Conservation (phyloP, 306 rosid species). For the Fagus sylvatica region DNA sequence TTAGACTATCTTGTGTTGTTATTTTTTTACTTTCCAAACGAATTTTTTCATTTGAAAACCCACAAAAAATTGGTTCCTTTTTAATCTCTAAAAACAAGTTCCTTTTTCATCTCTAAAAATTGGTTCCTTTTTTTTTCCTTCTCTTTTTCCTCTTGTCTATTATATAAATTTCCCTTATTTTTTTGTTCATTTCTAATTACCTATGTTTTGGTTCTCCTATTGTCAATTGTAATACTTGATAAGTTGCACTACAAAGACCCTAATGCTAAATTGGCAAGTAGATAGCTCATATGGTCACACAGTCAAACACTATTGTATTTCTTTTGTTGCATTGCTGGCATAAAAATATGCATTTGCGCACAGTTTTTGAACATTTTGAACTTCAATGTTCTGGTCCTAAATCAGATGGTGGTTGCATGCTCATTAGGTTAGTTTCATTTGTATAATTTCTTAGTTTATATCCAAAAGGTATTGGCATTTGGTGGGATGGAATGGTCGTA, state of each 20-base stretch:
- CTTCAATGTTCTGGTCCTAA: no score
- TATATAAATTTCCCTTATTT: background rate
- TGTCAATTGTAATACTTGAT: background rate
- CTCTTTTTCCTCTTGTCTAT: background rate
- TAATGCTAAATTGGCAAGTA: background rate
- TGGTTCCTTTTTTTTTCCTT: background rate
- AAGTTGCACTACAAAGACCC: background rate
- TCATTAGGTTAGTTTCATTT: no score
- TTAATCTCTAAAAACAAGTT: no score
- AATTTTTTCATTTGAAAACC: no score
- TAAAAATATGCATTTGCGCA: background rate
- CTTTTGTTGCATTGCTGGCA: background rate
- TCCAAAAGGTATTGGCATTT: no score
- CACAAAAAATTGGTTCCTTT: no score
- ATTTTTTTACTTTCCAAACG: no score
- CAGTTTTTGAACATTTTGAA: background rate
- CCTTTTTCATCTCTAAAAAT: no score
- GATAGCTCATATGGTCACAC: background rate
- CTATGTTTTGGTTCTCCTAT: background rate
- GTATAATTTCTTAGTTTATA: no score
- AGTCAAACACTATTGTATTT: background rate
- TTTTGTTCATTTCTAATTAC: background rate
- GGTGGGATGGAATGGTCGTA: no score
- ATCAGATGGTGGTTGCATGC: no score
- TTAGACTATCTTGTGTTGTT: no score